Base-by-base conservation (phyloP, 805 yeast genomes). In the Metschnikowia colocasiae region DNA sequence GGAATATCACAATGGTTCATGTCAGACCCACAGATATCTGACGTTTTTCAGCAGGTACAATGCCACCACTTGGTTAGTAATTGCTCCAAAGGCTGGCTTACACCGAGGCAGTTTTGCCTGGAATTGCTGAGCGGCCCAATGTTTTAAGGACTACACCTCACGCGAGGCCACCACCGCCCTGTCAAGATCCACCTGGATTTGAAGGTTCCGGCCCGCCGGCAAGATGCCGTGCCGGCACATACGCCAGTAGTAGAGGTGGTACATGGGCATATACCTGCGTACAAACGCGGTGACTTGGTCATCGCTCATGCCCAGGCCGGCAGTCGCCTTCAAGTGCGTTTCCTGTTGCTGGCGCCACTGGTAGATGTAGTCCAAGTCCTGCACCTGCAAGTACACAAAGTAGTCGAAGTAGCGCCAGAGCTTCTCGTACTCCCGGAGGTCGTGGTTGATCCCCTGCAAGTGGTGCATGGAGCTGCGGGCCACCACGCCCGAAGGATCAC, bases 181-280 rank as follows among this genome's bases (percentile, higher is more conserved):
- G n/a, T 36, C 42, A 15, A 42, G 25, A 40, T 56, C 60, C 4
- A 61, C 49, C 32, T 22, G 39, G 15, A 60, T 51, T 33, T 48
- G 43, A 37, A 59, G 47, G 42, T 56, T 60, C 16, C 45, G 37
- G 19, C 48, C 50, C n/a, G 43, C 33, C 1, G 39, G 32, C 39
- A 44, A 47, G 3, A 49, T 46, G 4, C 61, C 61, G 2, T 12
- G 26, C 50, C 32, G 29, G 50, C 73, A 67, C 60, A 82, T 64
- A 0, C 68, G 61, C 10, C 67, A 67, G 58, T 80, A 84, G 62
- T 87, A 94, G 18, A 91, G 59, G 51, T 80, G 77, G 58, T 92
- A 92, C 31, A 85, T 79, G 1, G 96, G 96, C 89, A 87, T 85
- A 64, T 92, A 92, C 50, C 96, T 76, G 50, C 84, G 80, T 9